Conservation (phyloP, 2,329 filamentous ascomycete species). For the Trichoderma hamatum region DNA sequence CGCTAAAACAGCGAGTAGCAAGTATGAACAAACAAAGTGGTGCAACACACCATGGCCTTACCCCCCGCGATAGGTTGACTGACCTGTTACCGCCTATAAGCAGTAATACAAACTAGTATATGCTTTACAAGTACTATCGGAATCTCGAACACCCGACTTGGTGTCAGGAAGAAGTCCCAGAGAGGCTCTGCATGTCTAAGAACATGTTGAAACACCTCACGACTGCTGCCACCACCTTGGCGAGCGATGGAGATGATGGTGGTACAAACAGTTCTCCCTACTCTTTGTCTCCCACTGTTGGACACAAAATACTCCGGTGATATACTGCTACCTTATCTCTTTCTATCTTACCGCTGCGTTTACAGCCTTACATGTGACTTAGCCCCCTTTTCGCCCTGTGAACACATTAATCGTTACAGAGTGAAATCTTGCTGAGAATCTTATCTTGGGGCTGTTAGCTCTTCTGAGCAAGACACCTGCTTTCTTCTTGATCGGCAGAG, state of each 20-base stretch:
- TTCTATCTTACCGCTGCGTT: conserved; percentile 2
- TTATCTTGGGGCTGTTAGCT: conserved; percentile 2
- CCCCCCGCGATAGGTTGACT: neutral
- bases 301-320: conserved; percentile 2
- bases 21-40: neutral
- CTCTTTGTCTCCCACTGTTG: conserved; percentile 1
- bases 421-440: neutral
- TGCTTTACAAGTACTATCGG: neutral
- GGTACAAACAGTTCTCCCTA: neutral
- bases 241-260: neutral
- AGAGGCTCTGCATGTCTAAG: neutral
- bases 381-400: neutral
- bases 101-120: too few species aligned
- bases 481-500: neutral
- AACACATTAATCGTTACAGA: neutral
- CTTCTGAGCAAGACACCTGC: neutral
- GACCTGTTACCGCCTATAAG: neutral
- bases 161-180: neutral
- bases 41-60: neutral
- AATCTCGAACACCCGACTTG: neutral
- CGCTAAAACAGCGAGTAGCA: neutral
- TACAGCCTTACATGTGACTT: conserved; percentile 9
- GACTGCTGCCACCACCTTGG: neutral
- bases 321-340: neutral
- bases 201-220: neutral